Percentiles rank a stretch among this genome's conserved stretches.
phyloP scores from a whole-genome alignment of 352 stramenopile genomes.

The Phytopythium chamaehyphon region DNA sequence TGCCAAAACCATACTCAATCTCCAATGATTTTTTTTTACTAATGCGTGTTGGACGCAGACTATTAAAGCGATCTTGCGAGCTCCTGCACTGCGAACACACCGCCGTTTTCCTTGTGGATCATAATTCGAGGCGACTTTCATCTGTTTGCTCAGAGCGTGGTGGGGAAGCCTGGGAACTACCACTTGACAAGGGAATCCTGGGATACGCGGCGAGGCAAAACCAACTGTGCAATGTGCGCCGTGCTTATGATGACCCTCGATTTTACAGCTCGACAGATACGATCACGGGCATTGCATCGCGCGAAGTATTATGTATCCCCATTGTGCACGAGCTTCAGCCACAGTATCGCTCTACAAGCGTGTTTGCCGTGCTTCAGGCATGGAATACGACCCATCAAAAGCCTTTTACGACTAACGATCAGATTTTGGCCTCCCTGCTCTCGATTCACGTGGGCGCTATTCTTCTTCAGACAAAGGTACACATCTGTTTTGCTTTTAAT shows the following conservation, averaged over 20 bases:
- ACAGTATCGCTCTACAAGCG: slow-evolving; percentile 19
- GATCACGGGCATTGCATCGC: slow-evolving; percentile 50
- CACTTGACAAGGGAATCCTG: slow-evolving; percentile 67
- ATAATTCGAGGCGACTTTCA: slow-evolving; percentile 33
- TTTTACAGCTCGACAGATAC: slow-evolving; percentile 79
- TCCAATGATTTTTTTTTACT: neutral
- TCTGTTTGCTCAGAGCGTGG: slow-evolving; percentile 36
- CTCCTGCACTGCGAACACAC: slow-evolving; percentile 72
- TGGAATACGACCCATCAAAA: slow-evolving; percentile 77
- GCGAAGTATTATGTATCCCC: slow-evolving; percentile 62
- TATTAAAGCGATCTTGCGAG: slow-evolving; percentile 48
- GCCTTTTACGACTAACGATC: slow-evolving; percentile 67
- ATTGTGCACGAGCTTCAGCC: slow-evolving; percentile 52
- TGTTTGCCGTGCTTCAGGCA: slow-evolving; percentile 59
- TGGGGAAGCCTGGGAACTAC: slow-evolving; percentile 48
- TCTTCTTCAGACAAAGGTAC: slow-evolving; percentile 42
- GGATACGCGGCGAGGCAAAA: slow-evolving; percentile 52
- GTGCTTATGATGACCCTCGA: slow-evolving; percentile 64
- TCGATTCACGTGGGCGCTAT: slow-evolving; percentile 57
- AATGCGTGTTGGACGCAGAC: slow-evolving; percentile 13
- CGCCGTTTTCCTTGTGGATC: slow-evolving; percentile 54
- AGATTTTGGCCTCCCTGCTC: slow-evolving; percentile 57
- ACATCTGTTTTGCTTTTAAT: too few species aligned
- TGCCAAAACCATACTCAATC: too few species aligned
- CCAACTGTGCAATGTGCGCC: slow-evolving; percentile 50